Base-by-base conservation (phyloP, 129 eudicot genomes). In the Artemisia annua region DNA sequence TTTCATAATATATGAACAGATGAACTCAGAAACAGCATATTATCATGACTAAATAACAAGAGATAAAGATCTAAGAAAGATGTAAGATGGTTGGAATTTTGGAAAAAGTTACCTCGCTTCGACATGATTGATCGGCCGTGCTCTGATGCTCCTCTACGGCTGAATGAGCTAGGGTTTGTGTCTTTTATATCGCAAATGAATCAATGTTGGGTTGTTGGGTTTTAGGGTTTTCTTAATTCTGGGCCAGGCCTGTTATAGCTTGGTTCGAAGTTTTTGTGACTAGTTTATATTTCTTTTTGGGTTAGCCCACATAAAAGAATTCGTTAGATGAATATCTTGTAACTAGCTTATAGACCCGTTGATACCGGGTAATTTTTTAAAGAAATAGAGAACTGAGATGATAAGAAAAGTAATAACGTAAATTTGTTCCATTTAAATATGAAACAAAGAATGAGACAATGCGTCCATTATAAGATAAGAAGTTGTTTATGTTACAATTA, bases 91-190 rank as follows among this genome's bases (percentile, higher is more conserved):
- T 14, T 51, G 0, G 5, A 3, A 20, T 5, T 15, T 14, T 7
- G 11, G 48, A 63, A 18, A 3, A 0, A 15, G 30, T 18, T 62
- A 87, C 92, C 89, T 87, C 92, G 70, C 79, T 87, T 87, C 81
- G 92, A 87, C 92, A 87, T 87, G 75, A 72, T 71, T 26, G 86
- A 66, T 60, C 76, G 50, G 50, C 78, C 72, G 77, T 75, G 55
- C 61, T 51, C 70, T 35, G 44, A 35, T 35, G 9, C 44, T 35
- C 44, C 44, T 35, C 50, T 78, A 9, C 48, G 67, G 52, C 39
- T 0, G 35, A 17, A 24, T 30, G 24, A 67, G 28, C 12, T 3
- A 55, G 53, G 77, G 77, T 59, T 71, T 70, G 35, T 53, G n/a
- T 77, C 46, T 78, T 78, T 63, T 78, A 78, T 78, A 78, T 17